These are phyloP conservation scores for Mycosarcoma mackinlayi DNA, from an alignment of 1,284 basidiomycete genomes.

Conservation along the genomic window DNA sequence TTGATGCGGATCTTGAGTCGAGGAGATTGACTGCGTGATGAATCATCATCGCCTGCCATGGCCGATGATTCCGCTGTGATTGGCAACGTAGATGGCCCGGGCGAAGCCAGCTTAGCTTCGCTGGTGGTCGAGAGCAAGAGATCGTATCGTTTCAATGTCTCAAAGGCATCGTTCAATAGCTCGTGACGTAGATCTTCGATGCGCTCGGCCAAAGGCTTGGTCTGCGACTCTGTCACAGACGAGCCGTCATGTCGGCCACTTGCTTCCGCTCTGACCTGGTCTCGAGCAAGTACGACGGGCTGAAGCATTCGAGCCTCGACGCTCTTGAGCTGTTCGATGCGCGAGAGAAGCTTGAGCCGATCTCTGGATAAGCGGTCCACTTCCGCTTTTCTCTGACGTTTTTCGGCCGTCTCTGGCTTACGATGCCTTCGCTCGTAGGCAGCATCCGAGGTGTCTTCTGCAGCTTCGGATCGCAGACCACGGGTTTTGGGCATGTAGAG, in stretches of 20 bases:
- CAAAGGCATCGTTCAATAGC: slow-evolving; percentile 50
- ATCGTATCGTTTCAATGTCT: slow-evolving; percentile 54
- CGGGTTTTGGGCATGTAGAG: slow-evolving; percentile 59
- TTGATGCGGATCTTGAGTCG: slow-evolving; percentile 46
- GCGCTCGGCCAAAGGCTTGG: slow-evolving; percentile 27
- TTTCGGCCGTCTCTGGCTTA: slow-evolving; percentile 86
- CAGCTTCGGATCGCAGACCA: slow-evolving; percentile 42
- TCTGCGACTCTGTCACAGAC: neutral
- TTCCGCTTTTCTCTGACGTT: slow-evolving; percentile 83
- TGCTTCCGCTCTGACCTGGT: slow-evolving; percentile 33
- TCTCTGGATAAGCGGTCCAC: slow-evolving; percentile 89
- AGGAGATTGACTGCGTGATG: slow-evolving; percentile 33
- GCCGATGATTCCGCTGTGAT: slow-evolving; percentile 8
- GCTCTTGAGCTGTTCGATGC: slow-evolving; percentile 82
- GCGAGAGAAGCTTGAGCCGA: slow-evolving; percentile 87
- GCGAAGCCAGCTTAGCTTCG: slow-evolving; percentile 19
- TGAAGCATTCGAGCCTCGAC: slow-evolving; percentile 73
- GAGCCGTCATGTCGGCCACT: neutral
- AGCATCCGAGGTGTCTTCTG: slow-evolving; percentile 81
- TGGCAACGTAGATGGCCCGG: slow-evolving; percentile 10
- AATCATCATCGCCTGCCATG: slow-evolving; percentile 1
- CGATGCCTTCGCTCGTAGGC: slow-evolving; percentile 85
- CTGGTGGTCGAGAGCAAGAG: slow-evolving; percentile 34
- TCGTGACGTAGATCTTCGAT: slow-evolving; percentile 50
- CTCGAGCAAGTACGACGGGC: slow-evolving; percentile 51